Evolutionary conservation across 1,139 yeast genomes (phyloP).

Genomic region (Pichia sp.): DNA sequence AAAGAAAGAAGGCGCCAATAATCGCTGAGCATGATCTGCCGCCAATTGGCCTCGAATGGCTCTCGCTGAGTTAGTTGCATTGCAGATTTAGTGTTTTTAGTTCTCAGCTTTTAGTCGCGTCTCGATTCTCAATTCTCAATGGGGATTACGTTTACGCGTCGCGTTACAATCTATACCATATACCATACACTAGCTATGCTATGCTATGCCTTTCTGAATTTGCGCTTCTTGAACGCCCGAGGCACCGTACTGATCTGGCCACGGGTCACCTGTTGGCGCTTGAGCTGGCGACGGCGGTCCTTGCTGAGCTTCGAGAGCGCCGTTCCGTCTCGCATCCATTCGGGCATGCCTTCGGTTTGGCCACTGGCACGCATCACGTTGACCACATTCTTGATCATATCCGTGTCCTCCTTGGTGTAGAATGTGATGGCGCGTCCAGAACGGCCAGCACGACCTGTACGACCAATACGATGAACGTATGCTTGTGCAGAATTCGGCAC

Average conservation of each 20-base stretch:
- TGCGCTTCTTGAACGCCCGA: constrained; percentile 39
- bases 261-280: constrained; percentile 56
- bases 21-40: too few relatives aligned
- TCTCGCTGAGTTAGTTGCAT: too few relatives aligned
- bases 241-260: constrained; percentile 86
- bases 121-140: not conserved
- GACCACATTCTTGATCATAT: constrained; percentile 72
- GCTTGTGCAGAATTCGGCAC: constrained; percentile 93
- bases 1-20: too few relatives aligned
- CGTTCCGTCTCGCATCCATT: constrained; percentile 63
- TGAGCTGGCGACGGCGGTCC: constrained; percentile 58
- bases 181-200: not conserved
- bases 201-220: not conserved
- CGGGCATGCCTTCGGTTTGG: constrained; percentile 53
- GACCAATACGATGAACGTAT: constrained; percentile 95
- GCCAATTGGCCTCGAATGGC: too few relatives aligned
- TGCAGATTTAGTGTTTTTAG: too few relatives aligned
- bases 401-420: constrained; percentile 82
- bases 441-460: constrained; percentile 96
- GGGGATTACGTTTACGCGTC: too few relatives aligned
- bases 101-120: not conserved
- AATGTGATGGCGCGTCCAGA: constrained; percentile 84
- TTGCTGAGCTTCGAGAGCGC: constrained; percentile 57
- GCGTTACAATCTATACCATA: too few relatives aligned
- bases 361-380: constrained; percentile 96